Base-by-base conservation (phyloP, 257 asterid genomes). In the Echites panduratus region DNA sequence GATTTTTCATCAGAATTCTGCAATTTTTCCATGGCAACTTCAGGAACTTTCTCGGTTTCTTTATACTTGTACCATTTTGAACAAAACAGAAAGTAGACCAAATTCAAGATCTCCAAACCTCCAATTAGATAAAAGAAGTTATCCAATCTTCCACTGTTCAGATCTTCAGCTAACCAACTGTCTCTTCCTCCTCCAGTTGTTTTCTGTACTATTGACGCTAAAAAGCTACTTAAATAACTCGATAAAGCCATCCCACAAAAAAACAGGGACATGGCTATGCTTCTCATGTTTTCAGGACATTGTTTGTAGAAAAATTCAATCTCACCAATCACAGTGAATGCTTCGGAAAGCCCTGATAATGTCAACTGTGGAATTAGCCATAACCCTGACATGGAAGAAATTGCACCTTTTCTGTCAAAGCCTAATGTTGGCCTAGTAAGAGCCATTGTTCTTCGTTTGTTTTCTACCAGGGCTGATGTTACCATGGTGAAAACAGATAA, bases 251-350 rank as follows among this genome's bases (percentile, higher is more conserved):
- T 4, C 7, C 85, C 85, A 19, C 75, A 71, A 22, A 78, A 83
- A 6, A 83, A 43, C 52, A 80, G 70, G 0, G 87, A 76, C 68
- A 81, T 81, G 9, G 78, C 85, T 16, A 83, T 68, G 19, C 83
- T 80, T 73, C 85, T 75, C 87, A 83, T 83, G 59, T 75, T 80
- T 71, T 83, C 87, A 0, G 87, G 87, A 47, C 78, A 83, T 64
- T 83, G 81, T 3, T 83, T 68, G 77, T 83, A 83, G 7, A 74
- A 78, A 5, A 83, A 78, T 27, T 83, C 87, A 26, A 78, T 56
- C 64, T 63, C 66, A 0, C 79, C 85, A 19, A 83, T 75, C 0
- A 78, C 10, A 0, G 79, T 48, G 14, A 83, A 83, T 5, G 85
- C 87, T 35, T 83, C 87, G 4, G 81, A 69, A 19, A 80, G 78